phyloP scores from a whole-genome alignment of 345 rosid species.

The Triadica sebifera region DNA sequence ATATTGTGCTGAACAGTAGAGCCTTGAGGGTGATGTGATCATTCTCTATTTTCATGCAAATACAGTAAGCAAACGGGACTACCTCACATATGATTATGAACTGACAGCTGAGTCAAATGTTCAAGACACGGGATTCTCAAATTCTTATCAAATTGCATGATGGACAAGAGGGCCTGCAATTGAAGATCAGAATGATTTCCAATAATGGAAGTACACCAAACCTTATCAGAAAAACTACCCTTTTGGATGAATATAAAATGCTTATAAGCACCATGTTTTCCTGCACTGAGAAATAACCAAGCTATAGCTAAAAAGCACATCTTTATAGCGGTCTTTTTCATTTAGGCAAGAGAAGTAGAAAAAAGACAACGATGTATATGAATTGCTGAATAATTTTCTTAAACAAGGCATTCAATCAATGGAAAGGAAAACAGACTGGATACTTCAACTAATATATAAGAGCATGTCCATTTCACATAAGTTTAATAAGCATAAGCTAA shows the following conservation, averaged over 20 bases:
- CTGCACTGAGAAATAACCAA: slow-evolving; percentile 10
- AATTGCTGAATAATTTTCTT: neutral
- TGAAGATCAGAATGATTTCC: slow-evolving; percentile 8
- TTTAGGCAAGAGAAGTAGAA: neutral
- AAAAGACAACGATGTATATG: slow-evolving; percentile 7
- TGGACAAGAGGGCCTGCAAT: slow-evolving; percentile 10
- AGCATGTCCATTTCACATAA: neutral
- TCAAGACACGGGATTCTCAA: slow-evolving; percentile 9
- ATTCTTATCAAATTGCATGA: neutral
- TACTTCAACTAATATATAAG: neutral
- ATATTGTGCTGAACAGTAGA: neutral
- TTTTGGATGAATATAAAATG: slow-evolving; percentile 7
- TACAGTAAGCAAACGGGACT: neutral
- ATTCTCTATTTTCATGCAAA: neutral
- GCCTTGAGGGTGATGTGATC: neutral
- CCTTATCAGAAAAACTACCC: neutral
- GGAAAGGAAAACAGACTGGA: neutral
- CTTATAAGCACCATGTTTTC: neutral
- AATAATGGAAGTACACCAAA: neutral
- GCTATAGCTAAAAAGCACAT: slow-evolving; percentile 11
- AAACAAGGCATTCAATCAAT: slow-evolving; percentile 1
- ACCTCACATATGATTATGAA: slow-evolving; percentile 6
- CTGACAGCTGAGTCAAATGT: neutral
- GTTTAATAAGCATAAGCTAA: neutral
- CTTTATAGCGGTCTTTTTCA: neutral